Conservation (phyloP, 345 rosid genomes). For the Eucalyptus erythrocorys region DNA sequence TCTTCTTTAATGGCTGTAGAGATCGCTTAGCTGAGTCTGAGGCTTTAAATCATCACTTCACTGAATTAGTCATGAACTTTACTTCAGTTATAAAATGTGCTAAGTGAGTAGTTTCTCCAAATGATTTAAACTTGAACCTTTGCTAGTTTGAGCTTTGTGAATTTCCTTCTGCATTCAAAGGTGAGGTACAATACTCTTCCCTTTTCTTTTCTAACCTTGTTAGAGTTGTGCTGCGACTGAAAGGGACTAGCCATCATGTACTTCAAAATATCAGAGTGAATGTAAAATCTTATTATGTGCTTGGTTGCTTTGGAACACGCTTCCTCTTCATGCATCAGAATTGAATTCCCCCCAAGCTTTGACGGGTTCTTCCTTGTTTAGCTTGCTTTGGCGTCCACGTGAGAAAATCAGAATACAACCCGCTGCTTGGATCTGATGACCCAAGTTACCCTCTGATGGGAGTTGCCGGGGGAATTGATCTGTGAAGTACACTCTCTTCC, state of each 20-base stretch:
- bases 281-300: background rate
- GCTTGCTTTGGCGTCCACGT: conserved; percentile 89
- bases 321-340: background rate
- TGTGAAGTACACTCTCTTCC: conserved; percentile 12
- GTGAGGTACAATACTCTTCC: background rate
- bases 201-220: background rate
- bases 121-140: background rate
- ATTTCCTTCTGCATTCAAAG: background rate
- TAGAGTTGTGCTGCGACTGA: background rate
- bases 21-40: background rate
- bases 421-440: conserved; percentile 45
- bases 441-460: conserved; percentile 38
- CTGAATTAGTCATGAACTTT: background rate
- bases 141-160: background rate
- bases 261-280: background rate
- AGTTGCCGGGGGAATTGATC: conserved; percentile 30
- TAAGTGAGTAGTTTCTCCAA: background rate
- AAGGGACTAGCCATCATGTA: background rate
- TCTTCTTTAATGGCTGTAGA: background rate
- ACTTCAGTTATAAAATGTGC: background rate
- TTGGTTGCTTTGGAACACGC: background rate
- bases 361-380: conserved; percentile 7
- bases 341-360: background rate
- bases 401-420: conserved; percentile 77
- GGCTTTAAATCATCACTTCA: background rate